Percentiles rank a stretch among this genome's conserved stretches.
These are phyloP conservation scores for Alternaria sp. DNA, from an alignment of 2,329 filamentous ascomycete species.

Conservation along the genomic window DNA sequence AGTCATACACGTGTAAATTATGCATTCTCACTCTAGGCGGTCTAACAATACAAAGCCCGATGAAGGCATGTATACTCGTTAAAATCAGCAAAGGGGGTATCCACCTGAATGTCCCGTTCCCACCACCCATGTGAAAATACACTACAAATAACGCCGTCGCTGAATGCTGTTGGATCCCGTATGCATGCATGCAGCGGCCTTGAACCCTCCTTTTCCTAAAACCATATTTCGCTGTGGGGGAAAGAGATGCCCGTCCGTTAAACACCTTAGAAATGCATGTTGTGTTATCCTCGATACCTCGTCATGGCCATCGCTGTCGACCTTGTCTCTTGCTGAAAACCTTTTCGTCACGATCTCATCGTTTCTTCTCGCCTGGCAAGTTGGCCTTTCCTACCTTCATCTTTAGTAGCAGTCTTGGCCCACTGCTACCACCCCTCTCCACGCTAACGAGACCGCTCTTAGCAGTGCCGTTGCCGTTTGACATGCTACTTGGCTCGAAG, in stretches of 20 bases:
- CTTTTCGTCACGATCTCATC: neutral
- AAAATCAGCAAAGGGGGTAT: conserved; percentile 5
- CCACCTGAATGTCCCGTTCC: neutral
- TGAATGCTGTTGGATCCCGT: conserved; percentile 22
- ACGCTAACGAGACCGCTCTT: conserved; percentile 27
- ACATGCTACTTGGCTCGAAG: conserved; percentile 22
- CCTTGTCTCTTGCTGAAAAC: neutral
- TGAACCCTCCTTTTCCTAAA: neutral
- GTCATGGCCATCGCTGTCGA: neutral
- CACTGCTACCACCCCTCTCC: conserved; percentile 21
- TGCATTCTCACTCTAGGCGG: neutral
- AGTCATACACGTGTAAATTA: neutral
- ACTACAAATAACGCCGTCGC: conserved; percentile 28
- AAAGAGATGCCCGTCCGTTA: neutral
- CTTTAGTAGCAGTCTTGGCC: conserved; percentile 24
- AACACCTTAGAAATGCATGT: conserved; percentile 8
- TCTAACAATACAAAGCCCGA: neutral
- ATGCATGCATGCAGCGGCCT: neutral
- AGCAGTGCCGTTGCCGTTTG: conserved; percentile 12
- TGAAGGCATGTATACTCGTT: neutral
- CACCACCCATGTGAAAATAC: neutral
- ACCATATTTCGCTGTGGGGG: neutral
- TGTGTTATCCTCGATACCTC: neutral
- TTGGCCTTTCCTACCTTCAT: conserved; percentile 27
- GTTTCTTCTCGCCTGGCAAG: conserved; percentile 6